Conservation (phyloP, 305 asterid genomes). For the Rubia peregrina region DNA sequence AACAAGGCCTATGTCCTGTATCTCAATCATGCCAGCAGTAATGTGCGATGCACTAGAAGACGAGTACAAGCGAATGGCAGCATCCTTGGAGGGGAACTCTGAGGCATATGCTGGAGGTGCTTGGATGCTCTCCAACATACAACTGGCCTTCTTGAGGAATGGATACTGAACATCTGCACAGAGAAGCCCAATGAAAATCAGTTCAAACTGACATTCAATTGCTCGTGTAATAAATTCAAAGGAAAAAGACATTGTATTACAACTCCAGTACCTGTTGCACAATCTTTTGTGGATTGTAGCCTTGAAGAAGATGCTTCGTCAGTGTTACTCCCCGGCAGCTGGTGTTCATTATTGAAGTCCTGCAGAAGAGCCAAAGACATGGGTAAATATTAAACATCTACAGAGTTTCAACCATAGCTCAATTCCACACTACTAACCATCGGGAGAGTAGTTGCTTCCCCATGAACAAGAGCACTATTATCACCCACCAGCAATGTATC, state of each 20-base stretch:
- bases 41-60: slow-evolving; percentile 58
- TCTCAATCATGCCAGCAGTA: slow-evolving; percentile 73
- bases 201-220: not conserved
- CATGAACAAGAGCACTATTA: slow-evolving; percentile 27
- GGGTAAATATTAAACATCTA: not conserved
- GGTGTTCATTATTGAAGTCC: slow-evolving; percentile 38
- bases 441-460: slow-evolving; percentile 28
- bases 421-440: slow-evolving; percentile 33
- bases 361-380: slow-evolving; percentile 14
- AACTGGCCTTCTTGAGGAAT: slow-evolving; percentile 58
- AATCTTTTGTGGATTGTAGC: slow-evolving; percentile 25
- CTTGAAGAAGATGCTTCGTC: slow-evolving; percentile 30
- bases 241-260: not conserved
- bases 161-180: slow-evolving; percentile 56
- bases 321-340: slow-evolving; percentile 21
- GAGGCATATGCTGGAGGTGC: slow-evolving; percentile 88
- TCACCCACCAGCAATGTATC: slow-evolving; percentile 33
- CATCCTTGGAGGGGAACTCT: slow-evolving; percentile 64
- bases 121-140: slow-evolving; percentile 63
- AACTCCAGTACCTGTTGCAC: slow-evolving; percentile 40
- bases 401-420: not conserved
- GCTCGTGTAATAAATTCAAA: not conserved
- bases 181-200: not conserved
- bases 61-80: slow-evolving; percentile 31
- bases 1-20: slow-evolving; percentile 35